phyloP scores from a whole-genome alignment of 2,329 filamentous ascomycete species.

The Aspergillus luchuensis region DNA sequence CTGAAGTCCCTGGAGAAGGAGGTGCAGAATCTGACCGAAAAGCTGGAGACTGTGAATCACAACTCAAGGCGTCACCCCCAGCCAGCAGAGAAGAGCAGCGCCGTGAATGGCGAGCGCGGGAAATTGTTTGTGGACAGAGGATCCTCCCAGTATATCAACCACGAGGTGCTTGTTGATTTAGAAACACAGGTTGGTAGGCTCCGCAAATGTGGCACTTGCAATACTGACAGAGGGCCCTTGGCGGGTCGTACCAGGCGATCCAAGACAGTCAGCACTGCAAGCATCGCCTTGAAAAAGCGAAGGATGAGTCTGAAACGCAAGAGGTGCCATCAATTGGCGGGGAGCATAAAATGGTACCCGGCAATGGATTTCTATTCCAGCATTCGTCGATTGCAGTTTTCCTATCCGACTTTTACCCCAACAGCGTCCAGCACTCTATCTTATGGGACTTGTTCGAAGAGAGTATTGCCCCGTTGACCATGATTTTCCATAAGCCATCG shows the following conservation, averaged over 20 bases:
- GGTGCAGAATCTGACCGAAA: not conserved
- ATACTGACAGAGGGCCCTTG: no score
- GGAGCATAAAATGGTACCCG: no score
- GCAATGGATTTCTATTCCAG: not conserved
- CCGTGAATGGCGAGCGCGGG: not conserved
- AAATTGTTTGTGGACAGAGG: not conserved
- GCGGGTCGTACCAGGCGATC: no score
- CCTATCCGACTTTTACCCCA: not conserved
- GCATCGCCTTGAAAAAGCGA: no score
- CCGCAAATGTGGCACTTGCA: no score
- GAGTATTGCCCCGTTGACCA: constrained; percentile 24
- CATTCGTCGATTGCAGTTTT: not conserved
- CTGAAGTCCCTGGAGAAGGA: not conserved
- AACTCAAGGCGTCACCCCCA: not conserved
- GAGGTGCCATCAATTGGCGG: no score
- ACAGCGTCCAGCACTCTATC: not conserved
- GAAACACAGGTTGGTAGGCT: no score
- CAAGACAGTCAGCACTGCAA: no score
- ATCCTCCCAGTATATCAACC: not conserved
- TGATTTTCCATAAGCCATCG: constrained; percentile 20
- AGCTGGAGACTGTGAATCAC: no score
- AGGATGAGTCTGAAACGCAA: no score
- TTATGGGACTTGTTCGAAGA: constrained; percentile 26
- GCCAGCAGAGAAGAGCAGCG: not conserved
- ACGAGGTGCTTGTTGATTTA: not conserved